Percentiles rank a stretch among this genome's conserved stretches.
These are phyloP conservation scores for Auriscalpium microsporum DNA, from an alignment of 768 basidiomycete species.

Conservation along the genomic window DNA sequence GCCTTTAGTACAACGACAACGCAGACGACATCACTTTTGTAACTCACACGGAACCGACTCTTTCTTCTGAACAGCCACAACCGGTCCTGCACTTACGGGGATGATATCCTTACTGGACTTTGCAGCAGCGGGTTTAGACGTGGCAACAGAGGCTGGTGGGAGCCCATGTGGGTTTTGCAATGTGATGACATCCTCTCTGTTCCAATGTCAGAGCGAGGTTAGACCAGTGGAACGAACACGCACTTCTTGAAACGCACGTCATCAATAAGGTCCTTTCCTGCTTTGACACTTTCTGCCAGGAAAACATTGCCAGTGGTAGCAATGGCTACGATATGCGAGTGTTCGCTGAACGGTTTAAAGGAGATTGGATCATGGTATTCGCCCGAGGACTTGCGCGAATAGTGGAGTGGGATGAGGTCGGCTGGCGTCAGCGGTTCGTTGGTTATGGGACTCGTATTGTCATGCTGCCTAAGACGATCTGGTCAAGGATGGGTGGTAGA, in stretches of 20 bases:
- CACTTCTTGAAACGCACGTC: conserved; percentile 84
- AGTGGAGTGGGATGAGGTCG: conserved; percentile 73
- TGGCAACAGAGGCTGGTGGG: conserved; percentile 43
- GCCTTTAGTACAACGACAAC: neutral
- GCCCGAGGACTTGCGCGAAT: conserved; percentile 75
- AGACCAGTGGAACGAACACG: conserved; percentile 11
- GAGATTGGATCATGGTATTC: conserved; percentile 94
- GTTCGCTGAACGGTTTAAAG: conserved; percentile 95
- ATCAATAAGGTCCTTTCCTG: conserved; percentile 75
- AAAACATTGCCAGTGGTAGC: conserved; percentile 90
- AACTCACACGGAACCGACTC: conserved; percentile 54
- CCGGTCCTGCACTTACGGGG: conserved; percentile 11
- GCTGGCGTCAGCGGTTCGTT: conserved; percentile 61
- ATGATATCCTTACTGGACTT: conserved; percentile 25
- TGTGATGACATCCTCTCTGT: conserved; percentile 83
- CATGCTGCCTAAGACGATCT: conserved; percentile 51
- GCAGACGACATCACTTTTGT: neutral
- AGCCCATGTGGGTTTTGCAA: conserved; percentile 86
- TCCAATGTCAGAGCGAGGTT: neutral
- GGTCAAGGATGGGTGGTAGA: neutral
- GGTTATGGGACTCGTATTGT: conserved; percentile 73
- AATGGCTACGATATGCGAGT: conserved; percentile 90
- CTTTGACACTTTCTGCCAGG: conserved; percentile 82
- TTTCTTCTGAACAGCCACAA: conserved; percentile 20
- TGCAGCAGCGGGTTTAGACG: conserved; percentile 18